Evolutionary conservation across 1,139 yeast species (phyloP).

Genomic region (Kodamaea sp.): DNA sequence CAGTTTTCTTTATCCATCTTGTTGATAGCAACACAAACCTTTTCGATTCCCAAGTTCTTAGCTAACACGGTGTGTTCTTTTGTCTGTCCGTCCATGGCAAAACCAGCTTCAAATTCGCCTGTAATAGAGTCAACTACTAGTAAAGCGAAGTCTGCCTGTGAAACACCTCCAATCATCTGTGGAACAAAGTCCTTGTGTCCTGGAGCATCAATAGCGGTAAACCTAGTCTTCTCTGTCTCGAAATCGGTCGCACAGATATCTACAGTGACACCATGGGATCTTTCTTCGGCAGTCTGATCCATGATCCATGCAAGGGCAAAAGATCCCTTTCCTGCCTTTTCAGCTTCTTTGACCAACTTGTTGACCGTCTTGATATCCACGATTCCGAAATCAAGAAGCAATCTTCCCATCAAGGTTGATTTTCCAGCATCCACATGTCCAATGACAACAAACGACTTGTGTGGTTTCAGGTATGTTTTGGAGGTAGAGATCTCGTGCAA

Average conservation of each 20-base stretch:
- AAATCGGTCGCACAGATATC: slow-evolving; percentile 87
- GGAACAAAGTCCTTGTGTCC: slow-evolving; percentile 55
- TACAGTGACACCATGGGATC: slow-evolving; percentile 88
- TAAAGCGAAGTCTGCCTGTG: slow-evolving; percentile 68
- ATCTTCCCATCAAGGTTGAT: slow-evolving; percentile 89
- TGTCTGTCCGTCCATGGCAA: slow-evolving; percentile 86
- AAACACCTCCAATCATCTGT: slow-evolving; percentile 55
- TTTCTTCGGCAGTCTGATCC: slow-evolving; percentile 94
- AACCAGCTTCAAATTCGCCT: slow-evolving; percentile 90
- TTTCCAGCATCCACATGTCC: slow-evolving; percentile 99
- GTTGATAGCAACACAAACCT: slow-evolving; percentile 77
- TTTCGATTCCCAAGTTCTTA: slow-evolving; percentile 76
- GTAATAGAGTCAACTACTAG: slow-evolving; percentile 76
- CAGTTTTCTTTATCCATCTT: slow-evolving; percentile 82
- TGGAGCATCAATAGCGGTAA: slow-evolving; percentile 95
- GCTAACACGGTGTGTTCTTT: slow-evolving; percentile 90
- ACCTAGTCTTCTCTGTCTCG: slow-evolving; percentile 62
- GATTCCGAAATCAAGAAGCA: slow-evolving; percentile 77
- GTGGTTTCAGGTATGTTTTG: slow-evolving; percentile 53
- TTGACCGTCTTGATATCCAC: slow-evolving; percentile 77
- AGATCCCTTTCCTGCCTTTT: slow-evolving; percentile 82
- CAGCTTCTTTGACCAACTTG: slow-evolving; percentile 78
- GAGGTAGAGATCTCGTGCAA: slow-evolving; percentile 37
- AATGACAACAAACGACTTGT: slow-evolving; percentile 76
- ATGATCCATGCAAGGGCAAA: slow-evolving; percentile 97